Evolutionary conservation across 179 eudicot species (phyloP).

Genomic region (Silene vulgaris): DNA sequence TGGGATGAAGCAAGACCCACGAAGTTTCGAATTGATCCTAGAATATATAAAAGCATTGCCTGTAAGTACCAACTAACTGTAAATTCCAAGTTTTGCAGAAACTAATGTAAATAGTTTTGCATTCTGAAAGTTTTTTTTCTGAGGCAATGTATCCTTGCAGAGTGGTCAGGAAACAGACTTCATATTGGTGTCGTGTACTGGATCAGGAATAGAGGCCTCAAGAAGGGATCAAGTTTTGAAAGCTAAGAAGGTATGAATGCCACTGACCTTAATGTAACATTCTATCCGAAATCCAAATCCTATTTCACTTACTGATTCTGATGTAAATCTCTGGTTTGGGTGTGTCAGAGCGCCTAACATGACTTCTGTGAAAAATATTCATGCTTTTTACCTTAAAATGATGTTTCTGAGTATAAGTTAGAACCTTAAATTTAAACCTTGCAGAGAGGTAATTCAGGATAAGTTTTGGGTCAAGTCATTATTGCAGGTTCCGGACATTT

Average conservation of each 20-base stretch:
- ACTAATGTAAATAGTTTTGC: neutral
- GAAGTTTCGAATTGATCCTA: constrained; percentile 75
- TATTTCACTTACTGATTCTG: neutral
- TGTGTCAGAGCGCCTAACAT: neutral
- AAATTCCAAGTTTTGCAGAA: neutral
- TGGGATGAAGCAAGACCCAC: constrained; percentile 62
- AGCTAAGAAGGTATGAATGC: constrained; percentile 69
- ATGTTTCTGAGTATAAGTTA: neutral
- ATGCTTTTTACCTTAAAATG: neutral
- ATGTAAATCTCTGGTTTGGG: neutral
- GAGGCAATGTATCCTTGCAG: constrained; percentile 38
- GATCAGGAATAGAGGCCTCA: constrained; percentile 63
- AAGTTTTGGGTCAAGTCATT: no score
- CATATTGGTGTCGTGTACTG: constrained; percentile 89
- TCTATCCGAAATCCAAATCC: neutral
- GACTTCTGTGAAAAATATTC: neutral
- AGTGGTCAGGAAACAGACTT: constrained; percentile 97
- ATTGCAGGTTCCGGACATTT: no score
- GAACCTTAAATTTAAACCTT: no score
- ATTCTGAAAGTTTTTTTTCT: constrained; percentile 8
- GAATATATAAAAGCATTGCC: constrained; percentile 94
- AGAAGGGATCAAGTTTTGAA: constrained; percentile 85
- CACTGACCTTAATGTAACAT: neutral
- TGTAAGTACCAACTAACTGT: constrained; percentile 38
- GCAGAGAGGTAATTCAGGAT: no score